Base-by-base conservation (phyloP, 2,329 filamentous ascomycete genomes). In the Plectosphaerella cucumerina region DNA sequence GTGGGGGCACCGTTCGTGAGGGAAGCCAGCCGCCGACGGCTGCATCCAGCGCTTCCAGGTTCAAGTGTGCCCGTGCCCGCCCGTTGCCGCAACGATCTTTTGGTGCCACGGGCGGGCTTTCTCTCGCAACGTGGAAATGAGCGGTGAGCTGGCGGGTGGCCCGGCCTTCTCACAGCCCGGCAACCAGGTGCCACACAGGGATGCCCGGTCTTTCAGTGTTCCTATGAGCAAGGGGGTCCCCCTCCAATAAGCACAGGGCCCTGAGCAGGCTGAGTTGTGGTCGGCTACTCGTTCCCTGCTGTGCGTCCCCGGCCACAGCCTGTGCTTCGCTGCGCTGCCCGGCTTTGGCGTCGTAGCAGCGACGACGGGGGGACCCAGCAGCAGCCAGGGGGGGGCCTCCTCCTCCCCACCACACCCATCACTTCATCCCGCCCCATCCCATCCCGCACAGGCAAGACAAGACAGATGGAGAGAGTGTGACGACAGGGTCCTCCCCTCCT, bases 81-180 rank as follows among this genome's bases (percentile, higher is more conserved):
- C 43, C 45, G 45, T 37, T 47, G 20, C 45, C 15, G 11, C 26
- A 35, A 21, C 45, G 21, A 47, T 47, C 35, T 12, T n/a, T 15
- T 35, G 10, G 18, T 14, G 45, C 37, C 20, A 18, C 35, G 37
- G 31, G 45, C 18, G 33, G 45, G 12, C 26, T 31, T 31, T 31
- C 12, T 31, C 12, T 26, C 34, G 20, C 46, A 42, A 34, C 43
- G 39, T 49, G 41, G 50, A 56, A 53, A 55, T 53, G 53, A 55
- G 53, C 53, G 48, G 54, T 50, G 53, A 50, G 53, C 41, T 50
- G 46, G 54, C 48, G 53, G 51, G 49, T 56, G 49, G 54, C 52
- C 47, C 20, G 53, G 35, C 23, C 22, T 26, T 33, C 15, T 45
- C 22, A 45, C 43, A 17, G 43, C 22, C 22, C 26, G 26, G 26